Percentiles rank a stretch among this genome's conserved stretches.
Conservation (phyloP, 139 green algal species). For the Spirogloea muscicola region DNA sequence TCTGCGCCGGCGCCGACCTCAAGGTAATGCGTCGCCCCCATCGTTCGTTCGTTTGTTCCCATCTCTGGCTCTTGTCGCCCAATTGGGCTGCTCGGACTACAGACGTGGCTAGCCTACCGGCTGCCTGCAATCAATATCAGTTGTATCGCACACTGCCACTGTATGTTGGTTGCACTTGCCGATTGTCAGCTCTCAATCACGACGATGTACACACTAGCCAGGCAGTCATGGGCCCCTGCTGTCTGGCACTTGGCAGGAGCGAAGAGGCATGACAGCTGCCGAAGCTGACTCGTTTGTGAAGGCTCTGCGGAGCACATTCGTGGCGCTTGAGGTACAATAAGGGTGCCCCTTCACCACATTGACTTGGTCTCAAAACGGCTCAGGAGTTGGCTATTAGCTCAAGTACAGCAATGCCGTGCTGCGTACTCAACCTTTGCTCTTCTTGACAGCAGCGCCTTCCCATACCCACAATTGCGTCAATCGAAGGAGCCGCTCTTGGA, state of each 20-base stretch:
- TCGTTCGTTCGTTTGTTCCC: not conserved
- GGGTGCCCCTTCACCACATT: too few relatives aligned
- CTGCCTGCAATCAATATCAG: too few relatives aligned
- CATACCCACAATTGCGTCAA: slow-evolving; percentile 23
- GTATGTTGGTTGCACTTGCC: not conserved
- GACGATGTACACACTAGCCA: too few relatives aligned
- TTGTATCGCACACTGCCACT: not conserved
- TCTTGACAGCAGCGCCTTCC: slow-evolving; percentile 8
- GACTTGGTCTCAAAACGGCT: not conserved
- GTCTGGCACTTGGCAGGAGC: too few relatives aligned
- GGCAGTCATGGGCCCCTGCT: too few relatives aligned
- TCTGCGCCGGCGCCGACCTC: slow-evolving; percentile 37
- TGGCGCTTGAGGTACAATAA: slow-evolving; percentile 1
- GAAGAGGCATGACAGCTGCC: not conserved
- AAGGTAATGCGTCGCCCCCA: slow-evolving; percentile 18
- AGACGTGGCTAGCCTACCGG: too few relatives aligned
- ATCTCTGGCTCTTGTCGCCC: too few relatives aligned
- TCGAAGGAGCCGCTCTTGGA: slow-evolving; percentile 30
- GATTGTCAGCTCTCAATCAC: not conserved
- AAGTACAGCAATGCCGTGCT: not conserved
- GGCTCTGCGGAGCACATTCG: not conserved
- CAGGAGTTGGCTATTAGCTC: not conserved
- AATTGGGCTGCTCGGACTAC: too few relatives aligned
- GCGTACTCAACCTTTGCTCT: not conserved
- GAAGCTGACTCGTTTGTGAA: slow-evolving; percentile 9